Evolutionary conservation across 352 stramenopile species (phyloP).

Genomic region (Phytopythium helicoides): DNA sequence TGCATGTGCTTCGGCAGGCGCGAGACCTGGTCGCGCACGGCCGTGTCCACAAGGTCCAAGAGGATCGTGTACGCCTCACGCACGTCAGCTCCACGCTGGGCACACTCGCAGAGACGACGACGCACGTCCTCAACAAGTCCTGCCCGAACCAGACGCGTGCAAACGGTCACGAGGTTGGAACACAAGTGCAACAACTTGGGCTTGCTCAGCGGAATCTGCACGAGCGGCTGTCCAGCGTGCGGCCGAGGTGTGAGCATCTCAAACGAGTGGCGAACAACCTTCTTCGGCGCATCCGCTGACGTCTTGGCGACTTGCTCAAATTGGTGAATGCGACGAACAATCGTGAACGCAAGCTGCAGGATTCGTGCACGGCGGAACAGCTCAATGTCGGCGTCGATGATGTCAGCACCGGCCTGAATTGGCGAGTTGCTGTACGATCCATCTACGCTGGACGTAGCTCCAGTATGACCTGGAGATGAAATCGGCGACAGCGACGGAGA

Average conservation of each 20-base stretch:
- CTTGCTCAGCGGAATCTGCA: constrained; percentile 60
- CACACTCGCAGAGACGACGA: constrained; percentile 44
- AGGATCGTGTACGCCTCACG: constrained; percentile 43
- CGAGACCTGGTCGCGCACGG: constrained; percentile 39
- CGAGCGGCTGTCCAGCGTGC: constrained; percentile 15
- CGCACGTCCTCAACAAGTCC: constrained; percentile 47
- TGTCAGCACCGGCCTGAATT: constrained; percentile 8
- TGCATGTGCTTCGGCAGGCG: constrained; percentile 39
- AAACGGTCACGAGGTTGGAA: constrained; percentile 53
- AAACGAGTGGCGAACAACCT: constrained; percentile 56
- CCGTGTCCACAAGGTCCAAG: constrained; percentile 45
- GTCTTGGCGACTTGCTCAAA: constrained; percentile 52
- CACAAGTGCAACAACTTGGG: constrained; percentile 54
- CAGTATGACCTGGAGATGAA: constrained; percentile 6
- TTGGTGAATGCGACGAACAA: constrained; percentile 56
- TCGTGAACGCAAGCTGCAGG: constrained; percentile 55
- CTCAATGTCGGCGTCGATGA: constrained; percentile 35
- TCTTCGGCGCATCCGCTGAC: constrained; percentile 16
- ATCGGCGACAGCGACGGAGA: constrained; percentile 12
- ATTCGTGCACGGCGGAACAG: constrained; percentile 56
- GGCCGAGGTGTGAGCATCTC: constrained; percentile 47
- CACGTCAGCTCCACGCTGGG: constrained; percentile 29
- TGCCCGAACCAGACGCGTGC: constrained; percentile 27
- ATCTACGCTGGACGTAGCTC: constrained; percentile 1
- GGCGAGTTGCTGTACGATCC: constrained; percentile 9